Percentiles rank a stretch among this genome's conserved stretches.
These are phyloP conservation scores for Ananas comosus DNA, from an alignment of 176 grass and related monocot species.

Conservation along the genomic window DNA sequence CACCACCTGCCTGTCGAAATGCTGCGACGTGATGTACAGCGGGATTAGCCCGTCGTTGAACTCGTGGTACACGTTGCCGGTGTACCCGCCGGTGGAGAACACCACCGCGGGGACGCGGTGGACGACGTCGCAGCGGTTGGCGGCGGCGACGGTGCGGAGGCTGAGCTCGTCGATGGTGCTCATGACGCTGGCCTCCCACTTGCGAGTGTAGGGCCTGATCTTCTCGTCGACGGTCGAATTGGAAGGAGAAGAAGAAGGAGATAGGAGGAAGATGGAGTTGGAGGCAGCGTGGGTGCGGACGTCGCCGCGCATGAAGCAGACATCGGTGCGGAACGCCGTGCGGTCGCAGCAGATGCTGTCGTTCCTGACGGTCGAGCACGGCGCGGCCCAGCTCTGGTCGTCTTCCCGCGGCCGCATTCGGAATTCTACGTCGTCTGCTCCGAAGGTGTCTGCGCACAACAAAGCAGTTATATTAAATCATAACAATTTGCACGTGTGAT, in stretches of 20 bases:
- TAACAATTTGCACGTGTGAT: no score
- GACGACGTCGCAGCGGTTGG: slow-evolving; percentile 31
- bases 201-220: slow-evolving; percentile 50
- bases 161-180: slow-evolving; percentile 66
- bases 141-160: slow-evolving; percentile 17
- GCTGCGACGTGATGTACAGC: slow-evolving; percentile 67
- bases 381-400: slow-evolving; percentile 17
- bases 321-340: slow-evolving; percentile 41
- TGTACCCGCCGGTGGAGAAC: slow-evolving; percentile 88
- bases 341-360: slow-evolving; percentile 72
- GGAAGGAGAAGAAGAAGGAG: slow-evolving; percentile 26
- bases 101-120: slow-evolving; percentile 51
- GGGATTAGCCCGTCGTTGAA: slow-evolving; percentile 84
- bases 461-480: no score
- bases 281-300: slow-evolving; percentile 43
- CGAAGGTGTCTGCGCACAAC: background rate
- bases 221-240: slow-evolving; percentile 23
- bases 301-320: slow-evolving; percentile 79
- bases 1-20: slow-evolving; percentile 40
- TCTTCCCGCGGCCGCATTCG: background rate
- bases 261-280: slow-evolving; percentile 24
- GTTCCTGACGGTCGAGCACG: slow-evolving; percentile 27
- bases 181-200: slow-evolving; percentile 77
- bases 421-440: background rate
- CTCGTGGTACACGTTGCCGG: slow-evolving; percentile 85